These are phyloP conservation scores for Xanthoparmelia taractica DNA, from an alignment of 495 filamentous ascomycete genomes.

Conservation along the genomic window DNA sequence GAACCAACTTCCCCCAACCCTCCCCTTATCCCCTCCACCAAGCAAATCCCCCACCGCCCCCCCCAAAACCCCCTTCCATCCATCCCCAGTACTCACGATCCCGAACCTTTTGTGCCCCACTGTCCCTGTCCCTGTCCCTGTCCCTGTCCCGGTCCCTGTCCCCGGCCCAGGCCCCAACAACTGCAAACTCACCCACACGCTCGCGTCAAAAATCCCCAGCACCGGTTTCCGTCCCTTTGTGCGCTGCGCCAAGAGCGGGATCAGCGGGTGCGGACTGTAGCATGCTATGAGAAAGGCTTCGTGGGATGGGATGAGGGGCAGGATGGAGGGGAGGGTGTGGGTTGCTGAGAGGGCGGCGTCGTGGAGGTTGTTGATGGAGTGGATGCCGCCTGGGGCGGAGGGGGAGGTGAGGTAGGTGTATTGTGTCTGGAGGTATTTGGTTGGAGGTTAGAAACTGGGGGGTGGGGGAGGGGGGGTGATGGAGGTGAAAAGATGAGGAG, in stretches of 20 bases:
- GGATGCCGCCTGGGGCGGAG: slow-evolving; percentile 39
- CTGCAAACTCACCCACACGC: not conserved
- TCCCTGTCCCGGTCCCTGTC: no score
- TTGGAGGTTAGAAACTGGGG: slow-evolving; percentile 4
- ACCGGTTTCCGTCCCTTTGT: slow-evolving; percentile 52
- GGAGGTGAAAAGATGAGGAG: not conserved
- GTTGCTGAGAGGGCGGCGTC: slow-evolving; percentile 46
- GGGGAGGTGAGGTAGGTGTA: slow-evolving; percentile 53
- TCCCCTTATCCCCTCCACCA: no score
- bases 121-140: no score
- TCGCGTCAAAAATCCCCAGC: slow-evolving; percentile 37
- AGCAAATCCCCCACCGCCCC: slow-evolving; percentile 53
- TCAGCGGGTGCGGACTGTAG: slow-evolving; percentile 81
- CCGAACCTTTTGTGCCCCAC: slow-evolving; percentile 50
- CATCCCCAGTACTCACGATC: slow-evolving; percentile 79
- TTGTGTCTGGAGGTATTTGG: slow-evolving; percentile 38
- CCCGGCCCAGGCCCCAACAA: no score
- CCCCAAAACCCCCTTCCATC: slow-evolving; percentile 67
- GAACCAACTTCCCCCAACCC: slow-evolving; percentile 43
- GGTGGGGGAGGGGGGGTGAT: not conserved
- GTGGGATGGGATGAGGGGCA: slow-evolving; percentile 44
- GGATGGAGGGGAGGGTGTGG: slow-evolving; percentile 43
- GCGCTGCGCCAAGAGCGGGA: slow-evolving; percentile 42
- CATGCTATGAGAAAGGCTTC: slow-evolving; percentile 81
- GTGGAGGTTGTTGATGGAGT: slow-evolving; percentile 39